Evolutionary conservation across 176 grass and related monocot species (phyloP), one percentile per base, ranked within the genome.

Genomic region (Carex kokanica): DNA sequence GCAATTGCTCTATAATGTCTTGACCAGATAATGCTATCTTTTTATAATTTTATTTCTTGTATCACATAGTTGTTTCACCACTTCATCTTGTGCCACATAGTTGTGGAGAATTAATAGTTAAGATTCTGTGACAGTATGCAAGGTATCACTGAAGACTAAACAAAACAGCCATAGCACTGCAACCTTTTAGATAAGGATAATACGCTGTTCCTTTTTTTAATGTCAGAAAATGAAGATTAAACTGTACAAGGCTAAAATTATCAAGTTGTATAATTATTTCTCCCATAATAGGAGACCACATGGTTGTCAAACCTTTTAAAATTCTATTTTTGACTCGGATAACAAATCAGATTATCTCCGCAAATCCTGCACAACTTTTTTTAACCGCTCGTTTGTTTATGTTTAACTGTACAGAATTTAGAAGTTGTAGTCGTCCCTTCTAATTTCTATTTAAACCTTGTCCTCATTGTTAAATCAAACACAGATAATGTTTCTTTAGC

Each of bases 341-440:
- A 32, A 78, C 51, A 78, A 61, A 32, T 78, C 51, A 55, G 51
- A 78, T 78, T 78, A 56, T 78, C 73, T 78, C 73, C 73, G 73
- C 23, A 56, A 78, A 32, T 9, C 32, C 25, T 78, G 51, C 51
- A 32, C 52, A 31, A 55, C 51, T 56, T 56, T 32, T 78, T 55
- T 56, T 56, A 55, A 32, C 73, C 73, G 1, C 14, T 78, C 73
- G 13, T 78, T 78, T 78, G 23, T 55, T 78, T 38, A 54, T 52
- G 3, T 34, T 51, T 55, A 32, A 78, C 51, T 53, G 25, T 29
- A 31, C 36, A 77, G 71, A 77, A 55, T 31, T 77, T 55, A 24
- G 47, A 77, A 77, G 49, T 14, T 49, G 15, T 54, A 16, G 72
- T 27, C 24, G 32, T 31, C 49, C 51, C 25, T 31, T 78, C 49